Evolutionary conservation across 352 stramenopile genomes (phyloP), one percentile per base, ranked within the genome.

Genomic region (Pythium sukuiense): DNA sequence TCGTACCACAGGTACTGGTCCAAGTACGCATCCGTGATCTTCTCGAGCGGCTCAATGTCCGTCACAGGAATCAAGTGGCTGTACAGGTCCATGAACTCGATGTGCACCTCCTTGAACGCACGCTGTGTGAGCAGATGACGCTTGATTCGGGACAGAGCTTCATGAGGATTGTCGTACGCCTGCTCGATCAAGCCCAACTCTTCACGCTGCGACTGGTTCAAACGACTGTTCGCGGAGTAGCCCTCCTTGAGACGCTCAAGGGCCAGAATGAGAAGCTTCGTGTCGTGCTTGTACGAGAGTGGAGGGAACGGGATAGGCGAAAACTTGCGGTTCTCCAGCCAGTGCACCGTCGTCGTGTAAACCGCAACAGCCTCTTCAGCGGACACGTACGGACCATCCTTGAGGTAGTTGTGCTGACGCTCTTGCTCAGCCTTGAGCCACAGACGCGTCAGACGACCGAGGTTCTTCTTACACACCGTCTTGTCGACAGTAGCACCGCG

Each of bases 1-100:
- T 99, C 98, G 76, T 99, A 99, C 98, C 98, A 99, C 65, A 99
- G 76, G 69, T 99, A 99, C 81, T 99, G 98, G 71, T 99, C 98
- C 55, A 99, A 84, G 63, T 99, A 99, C 6, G 97, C 96, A 73
- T 99, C 98, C 2, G 98, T 99, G 70, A 99, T 99, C 82, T 99
- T 99, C 80, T 99, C 98, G 30, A 99, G 78, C 18, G 98, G 97
- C 72, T 99, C 97, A 66, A 99, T 99, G 55, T 99, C 96, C 81
- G 99, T 99, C 30, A 99, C 97, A 0, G 98, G 98, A 18, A 98
- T 97, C 53, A 99, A 77, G 74, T 99, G 97, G 64, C 92, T 98
- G 80, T 99, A 99, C 76, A 99, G 88, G 74, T 99, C 98, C 95
- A 99, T 99, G 69, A 99, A 99, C 76, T 99, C 95, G 69, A 99